Evolutionary conservation across 495 filamentous ascomycete genomes (phyloP), one percentile per base, ranked within the genome.

Genomic region (Podospora sp.): DNA sequence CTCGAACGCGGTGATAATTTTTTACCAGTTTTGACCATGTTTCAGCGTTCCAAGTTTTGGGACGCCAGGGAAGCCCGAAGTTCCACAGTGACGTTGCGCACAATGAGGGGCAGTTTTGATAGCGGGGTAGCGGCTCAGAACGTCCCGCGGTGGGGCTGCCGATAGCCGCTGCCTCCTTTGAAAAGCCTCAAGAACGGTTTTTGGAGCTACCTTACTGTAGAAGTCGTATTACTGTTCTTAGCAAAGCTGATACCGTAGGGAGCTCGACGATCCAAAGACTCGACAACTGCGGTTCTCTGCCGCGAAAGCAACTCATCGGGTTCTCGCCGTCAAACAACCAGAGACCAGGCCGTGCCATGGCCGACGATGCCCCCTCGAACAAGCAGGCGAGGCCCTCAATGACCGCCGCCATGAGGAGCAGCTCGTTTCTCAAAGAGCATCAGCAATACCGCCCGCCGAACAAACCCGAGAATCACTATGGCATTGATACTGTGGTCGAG

Each of bases 361-460:
- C 77, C 60, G 74, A 71, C 53, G 69, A 76, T 69, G 72, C 60
- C 61, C 33, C 61, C 60, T 67, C 78, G 62, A 21, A 73, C 14
- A 75, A 69, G 57, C 75, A 72, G 59, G 62, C 56, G 27, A 78
- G 84, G 25, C 84, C 84, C 9, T 80, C 79, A 58, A 71, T 87
- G 68, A 77, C 77, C 27, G 69, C 75, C 22, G 72, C 76, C 22
- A 83, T 91, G 82, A 85, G 88, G 64, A 89, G 87, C 77, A 84
- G 84, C 70, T 91, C 89, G 36, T 91, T 89, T 76, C 83, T 92
- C 40, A 82, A 87, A 58, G 89, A 91, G 64, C 89, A 91, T 67
- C 89, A 91, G 72, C 90, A 92, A 68, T 92, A 92, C 70, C 90
- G 89, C 61, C 85, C 89, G 12, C 86, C 86, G 14, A 80, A 80